Percentiles rank a stretch among this genome's conserved stretches.
Conservation (phyloP, 768 basidiomycete species). For the Pulveroboletus sp. region DNA sequence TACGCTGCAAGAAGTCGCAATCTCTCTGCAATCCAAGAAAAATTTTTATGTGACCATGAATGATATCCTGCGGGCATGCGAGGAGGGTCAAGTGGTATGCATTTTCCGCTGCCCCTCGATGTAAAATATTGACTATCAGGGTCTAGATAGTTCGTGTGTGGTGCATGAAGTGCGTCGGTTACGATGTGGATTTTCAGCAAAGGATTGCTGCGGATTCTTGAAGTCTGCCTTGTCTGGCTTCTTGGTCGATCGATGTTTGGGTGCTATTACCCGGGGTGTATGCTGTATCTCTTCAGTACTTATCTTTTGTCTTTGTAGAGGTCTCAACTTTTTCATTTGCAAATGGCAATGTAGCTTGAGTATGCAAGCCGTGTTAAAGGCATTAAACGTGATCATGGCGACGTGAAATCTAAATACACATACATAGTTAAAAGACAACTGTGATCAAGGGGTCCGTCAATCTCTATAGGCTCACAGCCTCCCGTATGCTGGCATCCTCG, state of each 20-base stretch:
- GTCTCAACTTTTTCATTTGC: background rate
- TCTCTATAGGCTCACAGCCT: constrained; percentile 14
- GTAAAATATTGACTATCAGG: background rate
- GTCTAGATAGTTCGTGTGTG: constrained; percentile 6
- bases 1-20: constrained; percentile 5
- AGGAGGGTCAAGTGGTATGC: constrained; percentile 4
- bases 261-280: too few relatives aligned
- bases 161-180: constrained; percentile 9
- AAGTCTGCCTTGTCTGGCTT: background rate
- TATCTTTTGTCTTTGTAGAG: background rate
- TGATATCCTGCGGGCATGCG: constrained; percentile 5
- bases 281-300: background rate
- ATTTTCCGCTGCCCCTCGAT: background rate
- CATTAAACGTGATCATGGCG: constrained; percentile 4
- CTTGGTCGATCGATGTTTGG: too few relatives aligned
- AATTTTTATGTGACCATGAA: background rate
- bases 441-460: background rate
- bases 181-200: constrained; percentile 12
- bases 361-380: background rate
- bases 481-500: constrained; percentile 19
- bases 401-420: constrained; percentile 21
- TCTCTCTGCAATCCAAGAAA: background rate
- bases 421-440: constrained; percentile 20
- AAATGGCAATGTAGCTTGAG: background rate
- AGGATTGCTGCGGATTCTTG: constrained; percentile 2